Base-by-base conservation (phyloP, 257 asterid genomes). In the Jacaranda mimosifolia region DNA sequence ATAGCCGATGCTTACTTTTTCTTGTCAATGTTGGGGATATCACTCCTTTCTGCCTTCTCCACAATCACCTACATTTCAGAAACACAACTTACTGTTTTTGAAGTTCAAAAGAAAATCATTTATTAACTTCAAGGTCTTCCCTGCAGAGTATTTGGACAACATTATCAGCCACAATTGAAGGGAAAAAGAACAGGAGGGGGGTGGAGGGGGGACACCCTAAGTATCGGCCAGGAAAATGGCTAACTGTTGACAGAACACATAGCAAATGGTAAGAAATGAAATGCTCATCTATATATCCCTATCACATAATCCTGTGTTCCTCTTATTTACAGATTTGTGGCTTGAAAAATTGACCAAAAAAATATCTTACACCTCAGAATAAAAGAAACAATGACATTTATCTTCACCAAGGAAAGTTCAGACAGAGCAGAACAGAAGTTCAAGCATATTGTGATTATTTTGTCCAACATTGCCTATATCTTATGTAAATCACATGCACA, bases 1-100 rank as follows among this genome's bases (percentile, higher is more conserved):
- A 26, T 26, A 26, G 35, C 4, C 8, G 17, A 60, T 43, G 52
- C 93, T 62, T 82, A 90, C 95, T 90, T 90, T 77, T 90, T 90
- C 89, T 90, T 90, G 73, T 90, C 95, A 39, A 90, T 86, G 77
- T 80, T 83, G n/a, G 95, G 95, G 56, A 90, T 83, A 46, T 90
- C 92, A 55, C 91, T 90, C 75, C 77, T 90, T 70, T 90, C 95
- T 11, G 95, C 95, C 84, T 86, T 90, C 86, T 90, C 95, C 77
- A 90, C 95, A 21, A 90, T 90, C 57, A 90, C 95, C 95, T 90
- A 51, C 40, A 46, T 45, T 53, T 45, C 46, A 65, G 45, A 57
- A 73, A 76, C 57, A 79, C 55, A 72, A 39, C n/a, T 58, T 12
- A 49, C 48, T 69, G 32, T 69, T 32, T 32, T 6, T 62, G 4